phyloP scores from a whole-genome alignment of 2,329 filamentous ascomycete species.

The Botryotinia convoluta region DNA sequence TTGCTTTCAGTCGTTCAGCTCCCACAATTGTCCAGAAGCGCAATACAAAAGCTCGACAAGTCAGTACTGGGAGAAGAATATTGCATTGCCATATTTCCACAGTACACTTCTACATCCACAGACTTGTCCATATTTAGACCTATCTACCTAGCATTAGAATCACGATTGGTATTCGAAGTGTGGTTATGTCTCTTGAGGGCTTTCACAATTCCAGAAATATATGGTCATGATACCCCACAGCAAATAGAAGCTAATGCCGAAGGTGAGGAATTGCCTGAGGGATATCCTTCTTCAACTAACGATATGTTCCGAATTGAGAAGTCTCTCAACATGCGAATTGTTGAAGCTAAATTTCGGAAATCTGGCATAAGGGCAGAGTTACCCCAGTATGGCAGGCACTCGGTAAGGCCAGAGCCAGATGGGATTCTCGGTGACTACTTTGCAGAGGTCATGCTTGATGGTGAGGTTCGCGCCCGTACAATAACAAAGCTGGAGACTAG shows the following conservation, averaged over 20 bases:
- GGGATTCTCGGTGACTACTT: constrained; percentile 65
- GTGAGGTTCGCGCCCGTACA: constrained; percentile 74
- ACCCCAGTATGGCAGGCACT: constrained; percentile 28
- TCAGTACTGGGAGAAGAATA: constrained; percentile 91
- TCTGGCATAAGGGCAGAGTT: constrained; percentile 35
- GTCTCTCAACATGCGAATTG: constrained; percentile 55
- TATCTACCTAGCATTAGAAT: constrained; percentile 84
- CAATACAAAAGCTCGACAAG: constrained; percentile 84
- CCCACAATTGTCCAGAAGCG: constrained; percentile 82
- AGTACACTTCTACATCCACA: constrained; percentile 74
- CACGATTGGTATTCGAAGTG: constrained; percentile 87
- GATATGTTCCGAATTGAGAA: constrained; percentile 63
- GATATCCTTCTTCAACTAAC: constrained; percentile 32
- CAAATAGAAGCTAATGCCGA: constrained; percentile 25
- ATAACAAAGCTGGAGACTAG: constrained; percentile 67
- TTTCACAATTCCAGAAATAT: constrained; percentile 89
- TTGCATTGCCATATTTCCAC: constrained; percentile 93
- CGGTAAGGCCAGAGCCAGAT: constrained; percentile 43
- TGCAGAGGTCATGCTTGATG: constrained; percentile 75
- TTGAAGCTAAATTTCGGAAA: constrained; percentile 56
- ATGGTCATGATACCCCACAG: constrained; percentile 46
- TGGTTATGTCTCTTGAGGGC: constrained; percentile 92
- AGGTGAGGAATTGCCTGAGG: constrained; percentile 12
- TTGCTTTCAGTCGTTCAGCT: constrained; percentile 82
- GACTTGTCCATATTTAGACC: constrained; percentile 78